A percentile compares a stretch with the other conserved stretches of the same genome.
phyloP scores from a whole-genome alignment of 768 basidiomycete genomes.

The Lyophyllum shimeji region DNA sequence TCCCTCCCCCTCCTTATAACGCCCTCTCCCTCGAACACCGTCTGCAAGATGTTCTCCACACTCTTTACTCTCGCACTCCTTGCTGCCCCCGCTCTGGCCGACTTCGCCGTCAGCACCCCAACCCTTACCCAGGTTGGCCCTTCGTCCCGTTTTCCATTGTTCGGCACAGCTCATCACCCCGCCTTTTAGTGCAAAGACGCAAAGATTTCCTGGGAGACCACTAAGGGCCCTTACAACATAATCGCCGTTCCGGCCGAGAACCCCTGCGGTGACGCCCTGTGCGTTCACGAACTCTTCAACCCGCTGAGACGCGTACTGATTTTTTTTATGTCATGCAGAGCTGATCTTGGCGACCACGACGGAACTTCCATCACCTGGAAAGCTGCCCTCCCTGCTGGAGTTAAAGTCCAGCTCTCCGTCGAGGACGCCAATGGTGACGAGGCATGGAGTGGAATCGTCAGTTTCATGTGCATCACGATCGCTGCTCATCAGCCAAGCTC shows the following conservation, averaged over 20 bases:
- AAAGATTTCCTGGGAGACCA: conserved; percentile 51
- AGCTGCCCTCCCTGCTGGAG: conserved; percentile 45
- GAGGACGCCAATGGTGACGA: conserved; percentile 54
- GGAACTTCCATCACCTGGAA: conserved; percentile 44
- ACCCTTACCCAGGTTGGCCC: conserved; percentile 48
- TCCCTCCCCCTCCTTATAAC: conserved; percentile 28
- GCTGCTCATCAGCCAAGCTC: conserved; percentile 7
- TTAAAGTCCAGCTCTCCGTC: conserved; percentile 49
- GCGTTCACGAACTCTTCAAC: conserved; percentile 22
- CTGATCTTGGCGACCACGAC: conserved; percentile 58
- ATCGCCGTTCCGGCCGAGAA: conserved; percentile 50
- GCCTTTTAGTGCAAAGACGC: conserved; percentile 49
- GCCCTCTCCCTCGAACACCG: conserved; percentile 24
- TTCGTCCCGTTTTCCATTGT: conserved; percentile 2
- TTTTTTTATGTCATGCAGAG: conserved; percentile 34
- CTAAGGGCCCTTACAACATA: conserved; percentile 55
- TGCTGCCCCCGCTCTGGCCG: conserved; percentile 54
- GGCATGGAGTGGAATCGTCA: conserved; percentile 64
- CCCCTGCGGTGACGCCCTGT: conserved; percentile 64
- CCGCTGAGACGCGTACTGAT: background rate
- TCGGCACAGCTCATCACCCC: conserved; percentile 1
- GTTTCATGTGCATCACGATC: conserved; percentile 22
- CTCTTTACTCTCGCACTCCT: conserved; percentile 75
- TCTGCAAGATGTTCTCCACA: conserved; percentile 71
- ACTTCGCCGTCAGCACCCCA: conserved; percentile 54